Base-by-base conservation (phyloP, 345 rosid genomes). In the Moringa oleifera region DNA sequence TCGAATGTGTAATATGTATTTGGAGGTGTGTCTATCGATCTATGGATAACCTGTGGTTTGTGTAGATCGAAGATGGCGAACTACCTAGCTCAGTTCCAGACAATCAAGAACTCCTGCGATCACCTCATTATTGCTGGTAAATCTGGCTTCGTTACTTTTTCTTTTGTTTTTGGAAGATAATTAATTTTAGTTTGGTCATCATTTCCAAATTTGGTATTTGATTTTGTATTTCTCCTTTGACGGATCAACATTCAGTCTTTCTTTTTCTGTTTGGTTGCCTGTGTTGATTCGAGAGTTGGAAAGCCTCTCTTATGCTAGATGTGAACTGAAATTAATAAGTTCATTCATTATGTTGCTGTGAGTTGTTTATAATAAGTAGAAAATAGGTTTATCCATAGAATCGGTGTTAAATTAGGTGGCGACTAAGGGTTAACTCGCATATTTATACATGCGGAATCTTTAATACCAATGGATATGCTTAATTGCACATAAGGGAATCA, bases 11-110 rank as follows among this genome's bases (percentile, higher is more conserved):
- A 7, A 41, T 11, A 41, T 41, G 1, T 41, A 41, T 41, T 7
- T 41, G 13, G 1, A 41, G 47, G 15, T 58, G 62, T 31, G 23
- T 51, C 52, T 19, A 24, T 71, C 58, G 73, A 71, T 79, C 76
- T 59, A 67, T 71, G 78, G 77, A 72, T 64, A 69, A 20, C 51
- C 0, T n/a, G 15, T 55, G 41, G 58, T 46, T 36, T 46, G 58
- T 63, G 33, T 78, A 77, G 88, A 81, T 85, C 83, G 77, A 67
- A 62, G 66, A 94, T 90, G 99, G 94, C 96, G 37, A 90, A 85
- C 74, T 88, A 80, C 71, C 75, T 94, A 51, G 88, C 92, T 79
- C 99, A 90, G 77, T 94, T 94, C 71, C 99, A 88, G 67, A 67
- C 95, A 47, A 83, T 90, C 83, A 88, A 82, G 77, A 77, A 60